Percentiles rank a stretch among this genome's conserved stretches.
phyloP scores from a whole-genome alignment of 2,329 filamentous ascomycete genomes.

The Ascochyta koolunga region DNA sequence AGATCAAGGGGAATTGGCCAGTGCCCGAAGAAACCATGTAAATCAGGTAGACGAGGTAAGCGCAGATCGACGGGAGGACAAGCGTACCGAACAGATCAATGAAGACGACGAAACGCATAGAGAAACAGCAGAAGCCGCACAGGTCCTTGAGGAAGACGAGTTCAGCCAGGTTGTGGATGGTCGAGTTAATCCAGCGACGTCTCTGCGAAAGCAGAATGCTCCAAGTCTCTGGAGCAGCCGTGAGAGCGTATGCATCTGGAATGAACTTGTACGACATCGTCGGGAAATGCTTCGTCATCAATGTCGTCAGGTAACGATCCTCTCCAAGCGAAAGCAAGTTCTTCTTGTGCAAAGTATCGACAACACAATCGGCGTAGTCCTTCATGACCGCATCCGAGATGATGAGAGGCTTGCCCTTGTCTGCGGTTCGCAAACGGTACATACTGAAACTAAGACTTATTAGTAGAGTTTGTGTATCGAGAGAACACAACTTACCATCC shows the following conservation, averaged over 20 bases:
- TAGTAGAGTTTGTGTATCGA: slow-evolving; percentile 15
- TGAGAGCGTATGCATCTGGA: slow-evolving; percentile 89
- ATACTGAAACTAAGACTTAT: slow-evolving; percentile 81
- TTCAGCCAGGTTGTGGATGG: slow-evolving; percentile 93
- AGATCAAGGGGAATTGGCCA: slow-evolving; percentile 83
- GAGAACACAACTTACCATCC: slow-evolving; percentile 77
- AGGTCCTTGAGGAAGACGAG: slow-evolving; percentile 89
- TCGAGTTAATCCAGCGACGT: slow-evolving; percentile 99
- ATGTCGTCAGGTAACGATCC: slow-evolving; percentile 93
- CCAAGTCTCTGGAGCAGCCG: slow-evolving; percentile 93
- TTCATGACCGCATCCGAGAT: slow-evolving; percentile 86
- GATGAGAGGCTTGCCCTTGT: slow-evolving; percentile 92
- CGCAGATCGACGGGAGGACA: slow-evolving; percentile 86
- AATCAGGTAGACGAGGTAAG: slow-evolving; percentile 86
- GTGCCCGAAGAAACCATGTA: slow-evolving; percentile 72
- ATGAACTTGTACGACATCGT: slow-evolving; percentile 96
- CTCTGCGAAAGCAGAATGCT: slow-evolving; percentile 94
- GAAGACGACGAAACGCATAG: slow-evolving; percentile 95
- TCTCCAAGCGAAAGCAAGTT: slow-evolving; percentile 92
- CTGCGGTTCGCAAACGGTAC: slow-evolving; percentile 93
- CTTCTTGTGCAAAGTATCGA: slow-evolving; percentile 95
- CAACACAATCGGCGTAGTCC: slow-evolving; percentile 86
- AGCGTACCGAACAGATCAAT: slow-evolving; percentile 92
- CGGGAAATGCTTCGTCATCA: slow-evolving; percentile 99
- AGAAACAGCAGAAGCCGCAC: slow-evolving; percentile 98